These are phyloP conservation scores for Turritis glabra DNA, from an alignment of 345 rosid genomes.

Conservation along the genomic window DNA sequence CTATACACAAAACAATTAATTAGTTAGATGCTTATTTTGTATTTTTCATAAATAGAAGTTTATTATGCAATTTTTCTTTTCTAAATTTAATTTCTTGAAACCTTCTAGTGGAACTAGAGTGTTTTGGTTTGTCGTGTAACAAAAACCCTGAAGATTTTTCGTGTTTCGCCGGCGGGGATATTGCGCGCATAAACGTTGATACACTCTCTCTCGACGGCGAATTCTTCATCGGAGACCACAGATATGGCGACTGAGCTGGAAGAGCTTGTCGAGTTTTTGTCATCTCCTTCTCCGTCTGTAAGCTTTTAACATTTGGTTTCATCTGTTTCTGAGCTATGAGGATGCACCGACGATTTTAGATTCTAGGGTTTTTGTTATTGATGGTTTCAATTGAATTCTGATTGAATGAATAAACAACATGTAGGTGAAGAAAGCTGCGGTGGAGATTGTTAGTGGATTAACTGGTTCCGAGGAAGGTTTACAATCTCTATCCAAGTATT, in stretches of 20 bases:
- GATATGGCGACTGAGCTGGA: conserved; percentile 87
- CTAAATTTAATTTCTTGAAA: neutral
- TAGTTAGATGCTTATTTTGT: neutral
- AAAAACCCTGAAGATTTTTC: conserved; percentile 34
- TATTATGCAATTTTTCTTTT: neutral
- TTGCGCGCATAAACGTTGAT: conserved; percentile 5
- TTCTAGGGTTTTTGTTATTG: conserved; percentile 13
- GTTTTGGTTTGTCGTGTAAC: neutral
- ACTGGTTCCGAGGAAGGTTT: conserved; percentile 87
- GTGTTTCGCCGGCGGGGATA: conserved; percentile 35
- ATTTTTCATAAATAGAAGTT: neutral
- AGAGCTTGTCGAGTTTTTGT: conserved; percentile 71
- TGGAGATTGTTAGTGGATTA: conserved; percentile 75
- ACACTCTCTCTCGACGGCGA: conserved; percentile 12
- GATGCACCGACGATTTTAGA: neutral
- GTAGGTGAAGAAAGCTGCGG: conserved; percentile 88
- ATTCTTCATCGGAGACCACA: neutral
- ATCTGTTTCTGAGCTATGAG: conserved; percentile 12
- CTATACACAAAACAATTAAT: neutral
- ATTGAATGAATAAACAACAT: neutral
- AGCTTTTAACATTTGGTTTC: conserved; percentile 30
- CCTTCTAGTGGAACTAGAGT: neutral
- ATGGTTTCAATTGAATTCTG: too few relatives aligned
- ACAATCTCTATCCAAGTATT: conserved; percentile 59
- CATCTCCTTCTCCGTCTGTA: conserved; percentile 71